Percentiles rank a stretch among this genome's conserved stretches.
Evolutionary conservation across 208 protist species (phyloP).

Genomic region (Balamuthia mandrillaris): DNA sequence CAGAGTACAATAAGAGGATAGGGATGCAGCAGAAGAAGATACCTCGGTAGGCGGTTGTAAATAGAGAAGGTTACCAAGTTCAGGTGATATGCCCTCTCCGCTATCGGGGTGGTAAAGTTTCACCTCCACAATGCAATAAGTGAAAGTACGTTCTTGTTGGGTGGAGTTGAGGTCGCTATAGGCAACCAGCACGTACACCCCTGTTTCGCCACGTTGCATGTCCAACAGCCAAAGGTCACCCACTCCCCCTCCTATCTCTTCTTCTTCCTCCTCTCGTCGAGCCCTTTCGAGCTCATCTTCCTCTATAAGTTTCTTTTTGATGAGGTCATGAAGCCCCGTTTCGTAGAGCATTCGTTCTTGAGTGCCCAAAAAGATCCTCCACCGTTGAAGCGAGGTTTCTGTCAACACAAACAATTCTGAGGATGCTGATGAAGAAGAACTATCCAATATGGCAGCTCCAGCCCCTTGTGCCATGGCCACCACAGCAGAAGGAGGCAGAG

Average conservation of each 20-base stretch:
- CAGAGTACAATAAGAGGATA: neutral
- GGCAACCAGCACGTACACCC: neutral
- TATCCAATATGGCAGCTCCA: too few species aligned
- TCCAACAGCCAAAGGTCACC: slow-evolving; percentile 8
- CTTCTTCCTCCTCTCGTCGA: neutral
- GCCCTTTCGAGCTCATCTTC: too few species aligned
- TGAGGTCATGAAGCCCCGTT: too few species aligned
- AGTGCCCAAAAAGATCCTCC: neutral
- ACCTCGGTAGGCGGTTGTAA: neutral
- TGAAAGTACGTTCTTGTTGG: neutral
- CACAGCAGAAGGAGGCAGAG: neutral
- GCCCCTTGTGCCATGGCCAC: neutral
- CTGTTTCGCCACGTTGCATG: neutral
- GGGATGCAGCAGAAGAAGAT: neutral
- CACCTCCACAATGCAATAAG: neutral
- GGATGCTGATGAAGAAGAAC: neutral
- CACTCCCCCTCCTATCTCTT: neutral
- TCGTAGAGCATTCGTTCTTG: neutral
- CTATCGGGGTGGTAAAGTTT: too few species aligned
- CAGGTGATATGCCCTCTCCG: too few species aligned
- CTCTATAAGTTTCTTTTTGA: too few species aligned
- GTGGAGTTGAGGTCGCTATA: neutral
- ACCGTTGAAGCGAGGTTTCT: neutral
- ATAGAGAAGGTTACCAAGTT: neutral
- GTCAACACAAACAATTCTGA: neutral